Base-by-base conservation (phyloP, 441 rosid genomes). In the Biscutella laevigata region DNA sequence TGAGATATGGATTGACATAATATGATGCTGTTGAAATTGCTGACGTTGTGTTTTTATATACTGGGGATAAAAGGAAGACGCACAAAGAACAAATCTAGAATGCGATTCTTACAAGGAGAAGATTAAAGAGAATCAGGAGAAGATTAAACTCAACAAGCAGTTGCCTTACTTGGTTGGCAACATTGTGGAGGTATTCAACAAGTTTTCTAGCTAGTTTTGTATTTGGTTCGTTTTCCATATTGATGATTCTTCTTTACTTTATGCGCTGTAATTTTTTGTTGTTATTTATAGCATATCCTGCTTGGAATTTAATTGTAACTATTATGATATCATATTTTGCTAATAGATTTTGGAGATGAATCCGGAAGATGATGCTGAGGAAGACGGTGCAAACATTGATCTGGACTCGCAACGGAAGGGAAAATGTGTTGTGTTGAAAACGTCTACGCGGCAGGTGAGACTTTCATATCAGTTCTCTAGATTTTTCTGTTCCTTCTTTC, bases 341-440 rank as follows among this genome's bases (percentile, higher is more conserved):
- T 43, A 38, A 37, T 59, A 91, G 98, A 88, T 92, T 43, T 62
- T 88, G 73, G 96, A 92, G 64, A 92, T 88, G 95, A 92, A 83
- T 58, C 98, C 96, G 0, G 98, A 92, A 52, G 96, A 92, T n/a
- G 98, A 92, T 59, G 96, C 89, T 17, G 98, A 92, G 72, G 98
- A 92, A 68, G 98, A 92, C 54, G 98, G 98, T 43, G 98, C 96
- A 1, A 91, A 91, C 55, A 78, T 91, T 66, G 98, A 91, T 72
- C 98, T 92, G 42, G 98, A 92, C 55, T 92, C 98, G 0, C 98
- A 88, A 43, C 79, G 98, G 62, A 92, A 91, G 68, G 98, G 96
- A n/a, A 91, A 91, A 76, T 91, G 98, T 75, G 96, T 91, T 19
- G 98, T 91, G 19, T 62, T 91, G 68, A 91, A 91, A 71, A 91